Evolutionary conservation across 2,329 filamentous ascomycete species (phyloP).

Genomic region (Rhinocladiella similis): DNA sequence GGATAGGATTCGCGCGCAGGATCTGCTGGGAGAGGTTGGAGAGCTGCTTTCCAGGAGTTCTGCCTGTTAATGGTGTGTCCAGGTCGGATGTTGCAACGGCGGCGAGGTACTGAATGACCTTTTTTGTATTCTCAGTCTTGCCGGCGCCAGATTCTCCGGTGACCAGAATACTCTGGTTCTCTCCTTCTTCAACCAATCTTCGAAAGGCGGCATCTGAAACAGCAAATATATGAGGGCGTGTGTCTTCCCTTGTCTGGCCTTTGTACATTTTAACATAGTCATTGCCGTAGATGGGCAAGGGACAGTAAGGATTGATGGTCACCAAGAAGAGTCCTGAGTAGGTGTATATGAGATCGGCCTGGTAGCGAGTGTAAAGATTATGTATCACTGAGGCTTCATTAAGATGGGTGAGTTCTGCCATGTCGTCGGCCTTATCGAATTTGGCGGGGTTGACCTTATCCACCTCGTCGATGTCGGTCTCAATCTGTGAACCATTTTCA

Average conservation of each 20-base stretch:
- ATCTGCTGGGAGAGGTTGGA: conserved; percentile 96
- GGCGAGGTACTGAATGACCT: conserved; percentile 97
- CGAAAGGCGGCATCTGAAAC: conserved; percentile 97
- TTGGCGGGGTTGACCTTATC: conserved; percentile 99
- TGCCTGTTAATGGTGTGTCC: conserved; percentile 62
- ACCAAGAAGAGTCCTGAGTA: conserved; percentile 97
- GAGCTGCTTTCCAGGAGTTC: conserved; percentile 64
- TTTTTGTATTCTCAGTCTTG: conserved; percentile 99
- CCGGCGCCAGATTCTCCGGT: conserved; percentile 97
- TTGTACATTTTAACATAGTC: conserved; percentile 99
- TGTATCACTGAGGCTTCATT: conserved; percentile 98
- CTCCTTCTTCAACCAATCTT: conserved; percentile 89
- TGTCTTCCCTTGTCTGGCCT: conserved; percentile 86
- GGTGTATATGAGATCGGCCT: conserved; percentile 93
- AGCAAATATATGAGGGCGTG: conserved; percentile 94
- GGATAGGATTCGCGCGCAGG: conserved; percentile 89
- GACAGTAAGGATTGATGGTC: conserved; percentile 94
- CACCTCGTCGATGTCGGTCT: conserved; percentile 80
- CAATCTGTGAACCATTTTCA: conserved; percentile 87
- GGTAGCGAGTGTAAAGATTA: conserved; percentile 92
- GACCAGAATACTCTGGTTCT: conserved; percentile 96
- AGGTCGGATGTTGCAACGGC: conserved; percentile 74
- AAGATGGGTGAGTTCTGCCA: conserved; percentile 96
- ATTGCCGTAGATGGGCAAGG: conserved; percentile 90
- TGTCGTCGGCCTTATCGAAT: conserved; percentile 98